A percentile compares a stretch with the other conserved stretches of the same genome.
Evolutionary conservation across 345 rosid genomes (phyloP).

Genomic region (Schrenkiella parvula): DNA sequence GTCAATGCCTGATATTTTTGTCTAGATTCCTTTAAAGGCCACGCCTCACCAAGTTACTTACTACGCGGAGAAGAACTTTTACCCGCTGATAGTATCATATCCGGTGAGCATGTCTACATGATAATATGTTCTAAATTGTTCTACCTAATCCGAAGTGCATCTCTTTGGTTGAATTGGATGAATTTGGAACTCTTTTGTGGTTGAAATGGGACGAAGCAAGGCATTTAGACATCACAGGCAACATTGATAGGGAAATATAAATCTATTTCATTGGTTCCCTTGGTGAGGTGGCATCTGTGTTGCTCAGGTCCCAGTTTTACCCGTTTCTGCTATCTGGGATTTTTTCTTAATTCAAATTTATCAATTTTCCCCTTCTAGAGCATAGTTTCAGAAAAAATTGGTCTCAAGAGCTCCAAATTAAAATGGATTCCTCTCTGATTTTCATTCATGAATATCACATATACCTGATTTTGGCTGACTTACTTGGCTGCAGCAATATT

Average conservation of each 20-base stretch:
- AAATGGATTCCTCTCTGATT: neutral
- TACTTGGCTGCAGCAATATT: neutral
- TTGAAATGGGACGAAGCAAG: neutral
- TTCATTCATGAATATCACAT: conserved; percentile 5
- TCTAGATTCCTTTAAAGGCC: conserved; percentile 82
- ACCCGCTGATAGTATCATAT: conserved; percentile 80
- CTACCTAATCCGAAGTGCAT: neutral
- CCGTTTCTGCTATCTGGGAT: neutral
- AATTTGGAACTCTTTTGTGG: conserved; percentile 1
- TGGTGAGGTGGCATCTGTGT: neutral
- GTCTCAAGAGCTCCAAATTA: conserved; percentile 2
- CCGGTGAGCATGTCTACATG: conserved; percentile 57
- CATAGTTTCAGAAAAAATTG: neutral
- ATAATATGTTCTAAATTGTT: conserved; percentile 2
- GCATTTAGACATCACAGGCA: neutral
- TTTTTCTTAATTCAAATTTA: neutral
- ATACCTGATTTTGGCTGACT: neutral
- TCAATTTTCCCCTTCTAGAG: neutral
- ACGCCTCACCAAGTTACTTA: conserved; percentile 99
- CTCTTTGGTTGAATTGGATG: conserved; percentile 8
- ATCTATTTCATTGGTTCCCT: neutral
- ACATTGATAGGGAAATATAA: neutral
- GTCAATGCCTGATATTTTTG: conserved; percentile 18
- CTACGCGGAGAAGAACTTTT: conserved; percentile 82
- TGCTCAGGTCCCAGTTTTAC: conserved; percentile 1